Evolutionary conservation across 2,329 filamentous ascomycete species (phyloP).

Genomic region (Passalora sequoiae): DNA sequence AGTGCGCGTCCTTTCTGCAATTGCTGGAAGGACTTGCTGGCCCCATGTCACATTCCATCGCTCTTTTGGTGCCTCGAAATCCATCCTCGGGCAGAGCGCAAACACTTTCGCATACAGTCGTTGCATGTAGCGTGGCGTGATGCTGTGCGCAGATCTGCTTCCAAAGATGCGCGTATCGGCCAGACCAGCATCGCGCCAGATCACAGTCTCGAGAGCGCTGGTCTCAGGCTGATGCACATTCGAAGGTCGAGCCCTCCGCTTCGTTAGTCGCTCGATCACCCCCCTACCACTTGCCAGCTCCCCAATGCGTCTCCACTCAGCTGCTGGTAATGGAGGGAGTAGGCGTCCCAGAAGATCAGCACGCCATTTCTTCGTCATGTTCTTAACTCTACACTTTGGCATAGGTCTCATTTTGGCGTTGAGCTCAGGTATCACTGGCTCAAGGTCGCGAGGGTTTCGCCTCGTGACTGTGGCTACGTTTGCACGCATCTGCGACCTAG

Average conservation of each 20-base stretch:
- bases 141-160: slow-evolving; percentile 28
- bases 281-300: slow-evolving; percentile 34
- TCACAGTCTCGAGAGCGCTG: slow-evolving; percentile 23
- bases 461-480: slow-evolving; percentile 31
- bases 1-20: too few relatives aligned
- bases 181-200: slow-evolving; percentile 1
- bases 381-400: slow-evolving; percentile 41
- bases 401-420: slow-evolving; percentile 46
- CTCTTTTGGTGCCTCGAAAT: slow-evolving; percentile 31
- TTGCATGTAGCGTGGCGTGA: slow-evolving; percentile 44
- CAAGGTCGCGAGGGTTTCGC: slow-evolving; percentile 21
- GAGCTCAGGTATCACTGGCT: slow-evolving; percentile 36
- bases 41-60: slow-evolving; percentile 37
- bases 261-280: neutral
- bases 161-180: slow-evolving; percentile 7
- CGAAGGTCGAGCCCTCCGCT: neutral
- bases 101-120: slow-evolving; percentile 43
- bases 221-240: neutral
- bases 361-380: slow-evolving; percentile 43
- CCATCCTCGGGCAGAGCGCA: slow-evolving; percentile 39
- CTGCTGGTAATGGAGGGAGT: slow-evolving; percentile 41
- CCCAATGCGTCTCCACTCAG: slow-evolving; percentile 42
- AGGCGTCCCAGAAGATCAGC: slow-evolving; percentile 39
- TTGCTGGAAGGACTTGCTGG: too few relatives aligned
- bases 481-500: slow-evolving; percentile 28